Evolutionary conservation across 2,329 filamentous ascomycete genomes (phyloP).

Genomic region (Byssoonygena ceratinophila): DNA sequence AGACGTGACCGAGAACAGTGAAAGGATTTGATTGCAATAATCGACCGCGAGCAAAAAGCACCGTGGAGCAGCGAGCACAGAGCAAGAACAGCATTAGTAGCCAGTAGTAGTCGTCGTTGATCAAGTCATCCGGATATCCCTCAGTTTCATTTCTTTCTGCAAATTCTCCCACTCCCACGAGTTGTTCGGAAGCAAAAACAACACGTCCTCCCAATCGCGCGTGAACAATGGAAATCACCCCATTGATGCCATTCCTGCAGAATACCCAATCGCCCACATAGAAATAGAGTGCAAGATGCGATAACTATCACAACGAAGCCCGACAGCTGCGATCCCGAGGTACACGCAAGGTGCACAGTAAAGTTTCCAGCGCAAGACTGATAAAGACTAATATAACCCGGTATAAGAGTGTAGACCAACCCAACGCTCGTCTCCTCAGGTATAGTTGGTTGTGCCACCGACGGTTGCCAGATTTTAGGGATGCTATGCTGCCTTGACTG

Average conservation of each 20-base stretch:
- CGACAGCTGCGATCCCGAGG: background rate
- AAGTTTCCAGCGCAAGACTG: too few relatives aligned
- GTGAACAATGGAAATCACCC: background rate
- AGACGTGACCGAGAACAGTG: slow-evolving; percentile 17
- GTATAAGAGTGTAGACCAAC: background rate
- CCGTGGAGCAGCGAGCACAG: slow-evolving; percentile 51
- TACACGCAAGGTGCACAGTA: background rate
- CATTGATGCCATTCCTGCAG: background rate
- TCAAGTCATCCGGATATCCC: background rate
- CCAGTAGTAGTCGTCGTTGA: background rate
- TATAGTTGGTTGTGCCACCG: background rate
- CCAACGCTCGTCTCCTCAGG: background rate
- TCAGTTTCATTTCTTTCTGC: background rate
- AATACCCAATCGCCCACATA: background rate
- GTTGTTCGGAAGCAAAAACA: too few relatives aligned
- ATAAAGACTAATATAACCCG: too few relatives aligned
- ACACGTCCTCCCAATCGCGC: background rate
- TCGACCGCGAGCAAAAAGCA: slow-evolving; percentile 17
- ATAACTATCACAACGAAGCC: background rate
- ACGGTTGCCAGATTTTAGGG: slow-evolving; percentile 11
- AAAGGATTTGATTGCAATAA: slow-evolving; percentile 6
- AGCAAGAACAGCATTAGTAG: slow-evolving; percentile 39
- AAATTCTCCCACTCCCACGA: too few relatives aligned
- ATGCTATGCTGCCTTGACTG: slow-evolving; percentile 37
- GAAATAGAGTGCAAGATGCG: background rate